Conservation (phyloP, 805 yeast species). For the Yarrowia sp. region DNA sequence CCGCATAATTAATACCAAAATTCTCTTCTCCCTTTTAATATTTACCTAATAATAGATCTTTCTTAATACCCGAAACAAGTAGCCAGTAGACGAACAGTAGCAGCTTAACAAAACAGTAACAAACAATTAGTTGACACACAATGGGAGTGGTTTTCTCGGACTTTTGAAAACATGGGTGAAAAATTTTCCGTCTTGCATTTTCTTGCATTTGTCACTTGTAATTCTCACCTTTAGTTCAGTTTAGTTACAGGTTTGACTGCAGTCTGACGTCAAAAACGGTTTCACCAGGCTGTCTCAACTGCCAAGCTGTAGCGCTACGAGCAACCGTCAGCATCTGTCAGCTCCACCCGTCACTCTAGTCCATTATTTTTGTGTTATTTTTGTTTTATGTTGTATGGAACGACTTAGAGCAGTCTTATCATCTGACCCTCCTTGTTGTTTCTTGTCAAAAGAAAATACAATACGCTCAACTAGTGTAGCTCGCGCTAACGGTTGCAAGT, state of each 20-base stretch:
- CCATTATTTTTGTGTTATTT: not conserved
- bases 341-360: not conserved
- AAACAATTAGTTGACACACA: too few relatives aligned
- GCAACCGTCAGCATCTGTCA: not conserved
- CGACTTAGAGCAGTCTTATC: not conserved
- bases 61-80: slow-evolving; percentile 4
- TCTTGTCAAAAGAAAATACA: too few relatives aligned
- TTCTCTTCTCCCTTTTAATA: slow-evolving; percentile 39
- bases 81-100: too few relatives aligned
- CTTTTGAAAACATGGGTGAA: not conserved
- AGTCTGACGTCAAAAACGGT: slow-evolving; percentile 1
- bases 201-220: not conserved
- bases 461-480: too few relatives aligned
- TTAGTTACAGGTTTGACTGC: not conserved
- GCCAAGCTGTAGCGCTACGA: not conserved
- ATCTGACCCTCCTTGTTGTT: not conserved
- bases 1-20: slow-evolving; percentile 46
- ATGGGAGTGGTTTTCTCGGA: too few relatives aligned
- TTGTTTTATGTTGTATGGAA: too few relatives aligned
- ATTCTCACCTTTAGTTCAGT: not conserved
- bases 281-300: not conserved
- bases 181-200: not conserved
- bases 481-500: too few relatives aligned
- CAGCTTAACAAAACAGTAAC: too few relatives aligned
- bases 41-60: slow-evolving; percentile 38